phyloP scores from a whole-genome alignment of 495 filamentous ascomycete species.

The Penicilliopsis zonata region DNA sequence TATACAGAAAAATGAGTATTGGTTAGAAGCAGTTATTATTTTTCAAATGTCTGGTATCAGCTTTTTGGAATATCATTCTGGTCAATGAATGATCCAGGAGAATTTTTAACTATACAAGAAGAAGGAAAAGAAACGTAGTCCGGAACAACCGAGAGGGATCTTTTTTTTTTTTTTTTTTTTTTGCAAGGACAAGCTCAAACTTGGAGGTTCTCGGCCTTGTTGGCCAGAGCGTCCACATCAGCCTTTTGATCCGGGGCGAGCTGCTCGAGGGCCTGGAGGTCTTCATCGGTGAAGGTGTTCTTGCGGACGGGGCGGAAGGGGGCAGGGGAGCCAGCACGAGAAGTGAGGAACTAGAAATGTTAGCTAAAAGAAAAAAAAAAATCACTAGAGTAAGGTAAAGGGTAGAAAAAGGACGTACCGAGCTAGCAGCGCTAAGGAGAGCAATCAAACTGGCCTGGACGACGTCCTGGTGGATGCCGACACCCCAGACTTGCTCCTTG shows the following conservation, averaged over 20 bases:
- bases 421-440: conserved; percentile 76
- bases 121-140: too few relatives aligned
- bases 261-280: conserved; percentile 32
- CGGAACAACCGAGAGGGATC: too few relatives aligned
- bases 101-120: too few relatives aligned
- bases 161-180: conserved; percentile 2
- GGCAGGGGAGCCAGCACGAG: conserved; percentile 30
- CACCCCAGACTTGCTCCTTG: conserved; percentile 72
- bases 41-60: too few relatives aligned
- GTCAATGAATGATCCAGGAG: too few relatives aligned
- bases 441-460: conserved; percentile 88
- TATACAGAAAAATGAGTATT: too few relatives aligned
- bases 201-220: conserved; percentile 22
- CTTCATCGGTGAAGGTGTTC: conserved; percentile 32
- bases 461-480: conserved; percentile 90
- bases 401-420: conserved; percentile 43
- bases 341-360: conserved; percentile 31
- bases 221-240: conserved; percentile 24
- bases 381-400: conserved; percentile 1
- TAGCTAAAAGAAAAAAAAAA: conserved; percentile 7
- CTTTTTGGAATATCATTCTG: too few relatives aligned
- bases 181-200: conserved; percentile 3
- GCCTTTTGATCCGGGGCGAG: conserved; percentile 19
- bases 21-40: too few relatives aligned
- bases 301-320: conserved; percentile 36